phyloP scores from a whole-genome alignment of 371 early-diverging fungal genomes.

The Lichtheimia ramosa region DNA sequence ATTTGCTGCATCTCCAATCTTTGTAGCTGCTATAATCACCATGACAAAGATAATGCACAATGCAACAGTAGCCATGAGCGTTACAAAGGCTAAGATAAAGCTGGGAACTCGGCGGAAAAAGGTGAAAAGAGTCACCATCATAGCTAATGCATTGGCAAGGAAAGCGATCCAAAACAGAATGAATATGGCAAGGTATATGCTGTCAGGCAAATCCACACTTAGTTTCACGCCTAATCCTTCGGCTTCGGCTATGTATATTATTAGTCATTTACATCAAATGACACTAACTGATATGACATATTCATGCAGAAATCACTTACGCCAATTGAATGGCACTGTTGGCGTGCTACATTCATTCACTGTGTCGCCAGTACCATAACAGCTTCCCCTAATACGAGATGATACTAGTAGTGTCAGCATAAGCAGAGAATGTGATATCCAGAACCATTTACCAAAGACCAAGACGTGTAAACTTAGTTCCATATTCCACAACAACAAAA shows the following conservation, averaged over 20 bases:
- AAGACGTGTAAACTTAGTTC: constrained; percentile 11
- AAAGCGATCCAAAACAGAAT: constrained; percentile 46
- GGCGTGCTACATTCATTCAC: constrained; percentile 22
- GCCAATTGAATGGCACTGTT: constrained; percentile 24
- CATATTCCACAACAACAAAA: constrained; percentile 12
- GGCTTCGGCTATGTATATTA: constrained; percentile 11
- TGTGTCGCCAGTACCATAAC: constrained; percentile 3
- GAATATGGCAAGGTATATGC: constrained; percentile 36
- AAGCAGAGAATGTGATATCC: background rate
- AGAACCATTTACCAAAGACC: constrained; percentile 20
- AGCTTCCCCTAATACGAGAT: constrained; percentile 19
- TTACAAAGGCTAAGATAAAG: constrained; percentile 20
- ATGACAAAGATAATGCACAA: constrained; percentile 15
- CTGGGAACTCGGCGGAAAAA: constrained; percentile 34
- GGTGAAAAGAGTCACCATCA: constrained; percentile 34
- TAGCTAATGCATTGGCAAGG: constrained; percentile 34
- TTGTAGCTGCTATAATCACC: constrained; percentile 12
- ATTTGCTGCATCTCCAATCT: constrained; percentile 6
- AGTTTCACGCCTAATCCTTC: constrained; percentile 9
- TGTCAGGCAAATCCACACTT: constrained; percentile 11
- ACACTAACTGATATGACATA: background rate
- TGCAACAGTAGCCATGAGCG: constrained; percentile 21
- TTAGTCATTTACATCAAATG: constrained; percentile 6
- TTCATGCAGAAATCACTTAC: constrained; percentile 9
- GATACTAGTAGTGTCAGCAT: background rate